A percentile compares a stretch with the other conserved stretches of the same genome.
Evolutionary conservation across 1,284 basidiomycete genomes (phyloP).

Genomic region (Grifola frondosa): DNA sequence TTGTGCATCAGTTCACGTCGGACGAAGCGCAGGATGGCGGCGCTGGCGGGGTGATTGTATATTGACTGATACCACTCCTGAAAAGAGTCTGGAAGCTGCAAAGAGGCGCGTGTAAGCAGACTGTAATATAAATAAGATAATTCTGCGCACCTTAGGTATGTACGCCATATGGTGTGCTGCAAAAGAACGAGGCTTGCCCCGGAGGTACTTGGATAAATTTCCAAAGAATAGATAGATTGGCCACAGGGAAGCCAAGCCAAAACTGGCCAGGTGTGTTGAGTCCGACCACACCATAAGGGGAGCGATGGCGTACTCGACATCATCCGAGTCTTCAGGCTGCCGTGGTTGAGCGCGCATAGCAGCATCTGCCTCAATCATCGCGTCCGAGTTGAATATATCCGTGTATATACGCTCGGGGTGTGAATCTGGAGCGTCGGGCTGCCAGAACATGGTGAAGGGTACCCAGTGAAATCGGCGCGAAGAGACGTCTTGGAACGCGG

Average conservation of each 20-base stretch:
- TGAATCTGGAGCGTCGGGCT: background rate
- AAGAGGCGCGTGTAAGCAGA: too few species aligned
- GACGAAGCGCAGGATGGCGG: constrained; percentile 19
- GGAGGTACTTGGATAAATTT: constrained; percentile 24
- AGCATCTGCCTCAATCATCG: constrained; percentile 13
- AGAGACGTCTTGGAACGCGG: constrained; percentile 4
- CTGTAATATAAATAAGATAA: background rate
- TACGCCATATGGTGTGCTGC: constrained; percentile 28
- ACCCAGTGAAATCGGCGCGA: constrained; percentile 6
- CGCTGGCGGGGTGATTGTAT: constrained; percentile 11
- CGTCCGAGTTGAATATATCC: constrained; percentile 15
- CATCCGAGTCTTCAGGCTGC: constrained; percentile 4
- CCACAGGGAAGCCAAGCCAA: constrained; percentile 15
- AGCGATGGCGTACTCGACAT: constrained; percentile 25
- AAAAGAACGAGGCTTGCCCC: constrained; percentile 14
- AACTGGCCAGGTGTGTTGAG: constrained; percentile 16
- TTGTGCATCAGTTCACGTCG: constrained; percentile 24
- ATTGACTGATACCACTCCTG: constrained; percentile 23
- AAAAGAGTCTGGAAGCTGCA: constrained; percentile 26
- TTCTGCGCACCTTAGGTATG: constrained; percentile 27
- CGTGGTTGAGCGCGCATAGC: constrained; percentile 14
- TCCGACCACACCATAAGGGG: constrained; percentile 39
- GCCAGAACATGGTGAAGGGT: constrained; percentile 13
- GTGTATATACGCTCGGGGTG: constrained; percentile 4
- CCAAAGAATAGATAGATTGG: constrained; percentile 14